phyloP scores from a whole-genome alignment of 2,329 filamentous ascomycete species.

The Escovopsis weberi region DNA sequence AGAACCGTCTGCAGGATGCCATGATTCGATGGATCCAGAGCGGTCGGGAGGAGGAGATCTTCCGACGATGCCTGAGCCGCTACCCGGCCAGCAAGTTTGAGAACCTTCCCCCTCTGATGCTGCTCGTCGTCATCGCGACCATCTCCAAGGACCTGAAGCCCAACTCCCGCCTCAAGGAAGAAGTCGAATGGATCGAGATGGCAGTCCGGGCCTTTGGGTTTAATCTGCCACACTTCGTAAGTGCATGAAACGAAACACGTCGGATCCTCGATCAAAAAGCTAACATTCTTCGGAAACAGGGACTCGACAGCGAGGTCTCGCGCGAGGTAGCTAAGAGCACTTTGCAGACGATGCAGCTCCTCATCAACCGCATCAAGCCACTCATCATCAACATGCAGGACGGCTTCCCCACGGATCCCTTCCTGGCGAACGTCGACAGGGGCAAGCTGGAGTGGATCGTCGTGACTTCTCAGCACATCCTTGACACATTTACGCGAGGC shows the following conservation, averaged over 20 bases:
- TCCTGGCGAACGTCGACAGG: conserved; percentile 23
- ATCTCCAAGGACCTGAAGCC: conserved; percentile 43
- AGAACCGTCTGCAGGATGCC: conserved; percentile 46
- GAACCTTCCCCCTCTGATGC: conserved; percentile 43
- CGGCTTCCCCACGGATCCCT: conserved; percentile 24
- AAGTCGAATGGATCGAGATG: conserved; percentile 45
- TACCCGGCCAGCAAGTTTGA: conserved; percentile 30
- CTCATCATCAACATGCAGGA: conserved; percentile 20
- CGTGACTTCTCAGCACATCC: conserved; percentile 20
- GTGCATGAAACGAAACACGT: conserved; percentile 14
- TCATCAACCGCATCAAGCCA: conserved; percentile 21
- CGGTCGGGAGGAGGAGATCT: conserved; percentile 47
- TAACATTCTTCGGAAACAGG: conserved; percentile 12
- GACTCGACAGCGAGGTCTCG: conserved; percentile 23
- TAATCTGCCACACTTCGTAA: conserved; percentile 34
- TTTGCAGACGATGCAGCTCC: conserved; percentile 24
- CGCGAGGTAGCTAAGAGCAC: conserved; percentile 24
- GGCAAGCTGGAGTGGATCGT: conserved; percentile 26
- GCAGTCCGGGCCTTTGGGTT: conserved; percentile 39
- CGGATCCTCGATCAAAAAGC: neutral
- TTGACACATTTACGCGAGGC: conserved; percentile 16
- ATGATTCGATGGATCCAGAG: conserved; percentile 54
- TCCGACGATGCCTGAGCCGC: conserved; percentile 29
- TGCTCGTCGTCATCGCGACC: conserved; percentile 50
- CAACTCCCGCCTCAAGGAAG: conserved; percentile 36